These are phyloP conservation scores for Lachnellula willkommii DNA, from an alignment of 2,329 filamentous ascomycete species.

Conservation along the genomic window DNA sequence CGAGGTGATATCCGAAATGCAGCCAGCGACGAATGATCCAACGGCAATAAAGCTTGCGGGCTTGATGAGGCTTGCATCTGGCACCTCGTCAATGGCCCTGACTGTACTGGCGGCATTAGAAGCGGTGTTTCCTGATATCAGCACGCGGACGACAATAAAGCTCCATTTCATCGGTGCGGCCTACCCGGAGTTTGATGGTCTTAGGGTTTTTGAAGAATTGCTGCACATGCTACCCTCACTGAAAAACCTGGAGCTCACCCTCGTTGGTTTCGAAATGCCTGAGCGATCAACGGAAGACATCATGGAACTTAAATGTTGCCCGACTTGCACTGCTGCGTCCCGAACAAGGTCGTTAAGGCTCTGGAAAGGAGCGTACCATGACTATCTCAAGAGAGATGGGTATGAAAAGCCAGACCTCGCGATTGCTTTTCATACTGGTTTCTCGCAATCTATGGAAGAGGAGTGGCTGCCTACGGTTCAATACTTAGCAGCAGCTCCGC, in stretches of 20 bases:
- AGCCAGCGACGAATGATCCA: background rate
- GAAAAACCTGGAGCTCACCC: slow-evolving; percentile 1
- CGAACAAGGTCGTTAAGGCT: slow-evolving; percentile 5
- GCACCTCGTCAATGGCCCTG: slow-evolving; percentile 12
- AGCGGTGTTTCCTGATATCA: slow-evolving; percentile 6
- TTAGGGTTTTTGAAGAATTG: slow-evolving; percentile 18
- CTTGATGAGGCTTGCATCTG: slow-evolving; percentile 3
- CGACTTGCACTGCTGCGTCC: slow-evolving; percentile 2
- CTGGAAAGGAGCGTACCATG: slow-evolving; percentile 14
- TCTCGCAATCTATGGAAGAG: slow-evolving; percentile 6
- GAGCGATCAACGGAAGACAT: background rate
- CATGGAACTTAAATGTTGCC: slow-evolving; percentile 11
- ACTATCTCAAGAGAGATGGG: background rate
- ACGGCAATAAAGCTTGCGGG: slow-evolving; percentile 1
- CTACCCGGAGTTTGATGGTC: slow-evolving; percentile 6
- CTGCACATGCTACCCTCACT: slow-evolving; percentile 15
- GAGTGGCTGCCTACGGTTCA: slow-evolving; percentile 13
- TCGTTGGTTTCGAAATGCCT: slow-evolving; percentile 13
- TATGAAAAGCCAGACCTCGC: slow-evolving; percentile 14
- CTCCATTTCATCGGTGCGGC: slow-evolving; percentile 19
- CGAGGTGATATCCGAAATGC: background rate
- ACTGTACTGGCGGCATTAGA: slow-evolving; percentile 19
- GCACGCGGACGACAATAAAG: background rate
- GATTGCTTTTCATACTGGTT: slow-evolving; percentile 16
- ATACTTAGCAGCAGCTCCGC: slow-evolving; percentile 2